A percentile compares a stretch with the other conserved stretches of the same genome.
Evolutionary conservation across 108 stramenopile genomes (phyloP).

Genomic region (Conticribra guillardii): DNA sequence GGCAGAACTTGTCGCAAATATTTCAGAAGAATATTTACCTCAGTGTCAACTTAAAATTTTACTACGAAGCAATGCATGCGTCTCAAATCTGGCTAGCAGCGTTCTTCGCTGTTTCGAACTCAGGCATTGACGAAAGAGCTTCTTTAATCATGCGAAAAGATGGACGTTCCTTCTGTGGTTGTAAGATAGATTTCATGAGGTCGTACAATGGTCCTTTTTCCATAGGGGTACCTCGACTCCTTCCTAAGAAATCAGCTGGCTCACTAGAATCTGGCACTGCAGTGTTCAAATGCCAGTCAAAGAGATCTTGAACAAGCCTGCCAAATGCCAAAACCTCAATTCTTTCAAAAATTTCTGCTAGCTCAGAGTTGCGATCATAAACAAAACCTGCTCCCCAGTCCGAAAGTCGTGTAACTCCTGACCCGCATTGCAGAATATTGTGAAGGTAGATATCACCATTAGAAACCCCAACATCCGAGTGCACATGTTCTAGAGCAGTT

Average conservation of each 20-base stretch:
- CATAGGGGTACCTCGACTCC: slow-evolving; percentile 1
- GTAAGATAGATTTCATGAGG: slow-evolving; percentile 20
- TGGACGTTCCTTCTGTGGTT: slow-evolving; percentile 19
- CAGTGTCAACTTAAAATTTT: too few relatives aligned
- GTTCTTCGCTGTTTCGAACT: slow-evolving; percentile 10
- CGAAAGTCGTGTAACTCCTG: slow-evolving; percentile 12
- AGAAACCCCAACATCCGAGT: slow-evolving; percentile 16
- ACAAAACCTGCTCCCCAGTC: slow-evolving; percentile 42
- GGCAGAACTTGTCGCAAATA: too few relatives aligned
- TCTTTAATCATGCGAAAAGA: slow-evolving; percentile 21
- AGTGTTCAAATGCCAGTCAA: slow-evolving; percentile 29
- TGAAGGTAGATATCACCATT: slow-evolving; percentile 45
- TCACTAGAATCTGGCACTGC: slow-evolving; percentile 28
- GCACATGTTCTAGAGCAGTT: slow-evolving; percentile 34
- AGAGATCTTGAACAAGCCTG: slow-evolving; percentile 36
- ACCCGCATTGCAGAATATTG: slow-evolving; percentile 34
- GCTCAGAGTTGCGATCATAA: slow-evolving; percentile 14
- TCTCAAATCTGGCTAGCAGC: too few relatives aligned
- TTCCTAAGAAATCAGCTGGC: slow-evolving; percentile 5
- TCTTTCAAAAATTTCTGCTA: slow-evolving; percentile 18
- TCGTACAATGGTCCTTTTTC: slow-evolving; percentile 17
- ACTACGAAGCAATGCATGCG: too few relatives aligned
- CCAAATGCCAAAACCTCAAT: slow-evolving; percentile 47
- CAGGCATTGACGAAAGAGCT: slow-evolving; percentile 4
- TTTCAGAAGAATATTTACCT: too few relatives aligned